Evolutionary conservation across 306 rosid species (phyloP), one percentile per base, ranked within the genome.

Genomic region (Rosa persica): DNA sequence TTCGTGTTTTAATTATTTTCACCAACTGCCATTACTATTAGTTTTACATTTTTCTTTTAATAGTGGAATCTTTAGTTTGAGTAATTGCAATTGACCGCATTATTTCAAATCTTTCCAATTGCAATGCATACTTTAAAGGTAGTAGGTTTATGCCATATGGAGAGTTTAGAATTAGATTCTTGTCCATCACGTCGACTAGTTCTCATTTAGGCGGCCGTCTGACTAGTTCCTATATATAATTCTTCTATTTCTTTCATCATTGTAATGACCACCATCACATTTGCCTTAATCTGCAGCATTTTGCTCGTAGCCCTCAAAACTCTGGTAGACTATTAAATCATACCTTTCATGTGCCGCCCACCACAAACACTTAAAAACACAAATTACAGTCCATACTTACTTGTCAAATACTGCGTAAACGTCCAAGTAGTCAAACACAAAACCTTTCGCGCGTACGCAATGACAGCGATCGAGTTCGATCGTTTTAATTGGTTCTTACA

Each of bases 211-310:
- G 19, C 69, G 78, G 78, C 69, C 42, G 42, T 43, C 5, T 57
- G 78, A 74, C 78, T 40, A 23, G 15, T 74, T 74, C 78, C 69
- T 40, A 25, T 25, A 4, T 15, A 65, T 43, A 38, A 12, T 39
- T 47, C 39, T n/a, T 74, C 10, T 17, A 23, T 42, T 17, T 5
- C 57, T 10, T 57, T 74, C 69, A 58, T 23, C 78, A 57, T 74
- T 74, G 78, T 74, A 8, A 74, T 19, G 47, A 38, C 25, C 69
- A 58, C 57, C 78, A 15, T 43, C 78, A 23, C 16, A 38, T 20
- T 58, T 58, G 69, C 70, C 78, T 58, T 60, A 74, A 16, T 58
- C 12, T 42, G 43, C 25, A 58, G 65, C 55, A 74, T 46, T 58
- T 74, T 57, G 52, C 69, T 20, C 20, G 12, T 12, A 27, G 4